Evolutionary conservation across 208 protist genomes (phyloP).

Genomic region (Trichomonas vaginalis): DNA sequence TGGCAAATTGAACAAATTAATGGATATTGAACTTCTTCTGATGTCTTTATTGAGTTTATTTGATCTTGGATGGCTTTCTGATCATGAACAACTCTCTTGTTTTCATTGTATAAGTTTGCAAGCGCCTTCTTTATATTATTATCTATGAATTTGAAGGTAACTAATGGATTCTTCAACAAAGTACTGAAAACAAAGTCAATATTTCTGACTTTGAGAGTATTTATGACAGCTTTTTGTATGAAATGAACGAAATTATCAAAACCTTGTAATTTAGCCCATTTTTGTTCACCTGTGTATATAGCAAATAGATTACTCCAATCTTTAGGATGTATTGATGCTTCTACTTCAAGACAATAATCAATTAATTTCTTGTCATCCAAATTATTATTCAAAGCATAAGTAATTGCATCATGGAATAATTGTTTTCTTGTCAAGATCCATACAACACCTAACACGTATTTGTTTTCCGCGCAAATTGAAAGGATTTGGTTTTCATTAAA

Average conservation of each 20-base stretch:
- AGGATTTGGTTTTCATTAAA: not conserved
- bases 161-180: not conserved
- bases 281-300: not conserved
- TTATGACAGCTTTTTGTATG: not conserved
- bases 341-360: not conserved
- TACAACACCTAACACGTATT: not conserved
- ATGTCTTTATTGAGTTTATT: not conserved
- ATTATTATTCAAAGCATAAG: not conserved
- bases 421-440: not conserved
- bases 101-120: not conserved
- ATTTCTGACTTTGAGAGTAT: not conserved
- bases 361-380: not conserved
- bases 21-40: not conserved
- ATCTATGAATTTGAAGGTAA: not conserved
- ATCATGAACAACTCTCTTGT: not conserved
- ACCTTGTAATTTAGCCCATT: not conserved
- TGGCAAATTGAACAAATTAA: not conserved
- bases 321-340: not conserved
- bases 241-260: not conserved
- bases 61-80: not conserved
- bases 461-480: not conserved
- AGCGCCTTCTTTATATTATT: not conserved
- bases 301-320: not conserved
- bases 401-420: not conserved
- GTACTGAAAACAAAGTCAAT: not conserved